phyloP scores from a whole-genome alignment of 192 early-diverging fungal genomes.

The Backusella parvicylindrica region DNA sequence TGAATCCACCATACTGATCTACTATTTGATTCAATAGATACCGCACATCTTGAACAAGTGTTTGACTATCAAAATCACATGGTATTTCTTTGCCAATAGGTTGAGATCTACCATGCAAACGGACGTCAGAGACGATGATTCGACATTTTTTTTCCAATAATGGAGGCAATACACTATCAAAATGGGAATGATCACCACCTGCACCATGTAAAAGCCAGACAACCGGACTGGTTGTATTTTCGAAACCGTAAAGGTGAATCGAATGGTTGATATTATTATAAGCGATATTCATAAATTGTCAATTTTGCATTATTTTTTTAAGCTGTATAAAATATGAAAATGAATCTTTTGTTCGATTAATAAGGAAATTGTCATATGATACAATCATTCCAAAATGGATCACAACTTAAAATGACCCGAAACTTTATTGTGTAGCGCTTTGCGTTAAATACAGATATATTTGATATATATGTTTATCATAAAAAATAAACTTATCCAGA shows the following conservation, averaged over 20 bases:
- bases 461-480: no score
- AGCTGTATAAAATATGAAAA: not conserved
- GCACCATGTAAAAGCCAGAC: constrained; percentile 22
- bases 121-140: constrained; percentile 39
- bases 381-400: not conserved
- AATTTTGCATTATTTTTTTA: not conserved
- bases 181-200: constrained; percentile 18
- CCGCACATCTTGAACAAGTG: not conserved
- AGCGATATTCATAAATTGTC: not conserved
- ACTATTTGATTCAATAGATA: not conserved
- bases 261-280: not conserved
- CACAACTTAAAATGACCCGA: not conserved
- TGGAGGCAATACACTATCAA: constrained; percentile 25
- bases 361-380: not conserved
- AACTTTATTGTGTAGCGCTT: no score
- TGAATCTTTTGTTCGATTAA: constrained; percentile 6
- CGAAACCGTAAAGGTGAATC: not conserved
- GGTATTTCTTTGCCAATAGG: not conserved
- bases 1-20: not conserved
- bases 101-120: constrained; percentile 43
- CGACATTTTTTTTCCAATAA: constrained; percentile 44
- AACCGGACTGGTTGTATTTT: not conserved
- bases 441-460: no score
- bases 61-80: not conserved
- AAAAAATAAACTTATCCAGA: no score